phyloP scores from a whole-genome alignment of 192 early-diverging fungal genomes.

The Phlyctochytrium arcticum region DNA sequence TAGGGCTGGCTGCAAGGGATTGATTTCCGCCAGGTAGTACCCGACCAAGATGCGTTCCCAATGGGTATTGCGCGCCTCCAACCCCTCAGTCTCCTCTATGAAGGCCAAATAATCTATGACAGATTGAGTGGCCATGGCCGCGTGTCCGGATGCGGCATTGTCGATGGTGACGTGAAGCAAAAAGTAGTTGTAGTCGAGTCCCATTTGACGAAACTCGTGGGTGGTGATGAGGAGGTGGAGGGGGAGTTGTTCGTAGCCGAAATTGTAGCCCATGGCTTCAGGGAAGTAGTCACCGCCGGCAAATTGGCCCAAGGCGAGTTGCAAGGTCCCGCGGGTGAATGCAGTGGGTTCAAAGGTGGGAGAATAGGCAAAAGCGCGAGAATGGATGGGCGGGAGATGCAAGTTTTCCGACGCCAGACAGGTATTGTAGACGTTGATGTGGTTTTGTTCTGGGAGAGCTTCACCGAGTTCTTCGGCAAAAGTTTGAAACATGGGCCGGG shows the following conservation, averaged over 20 bases:
- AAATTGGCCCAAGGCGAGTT: slow-evolving; percentile 16
- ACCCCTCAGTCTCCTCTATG: neutral
- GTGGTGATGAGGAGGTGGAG: slow-evolving; percentile 11
- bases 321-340: slow-evolving; percentile 1
- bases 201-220: slow-evolving; percentile 4
- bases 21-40: slow-evolving; percentile 8
- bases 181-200: slow-evolving; percentile 15
- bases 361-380: neutral
- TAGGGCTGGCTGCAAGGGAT: slow-evolving; percentile 1
- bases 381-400: neutral
- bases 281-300: slow-evolving; percentile 4
- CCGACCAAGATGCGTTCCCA: slow-evolving; percentile 18
- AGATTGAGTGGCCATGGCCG: slow-evolving; percentile 8
- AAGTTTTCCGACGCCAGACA: neutral
- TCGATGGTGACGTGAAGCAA: slow-evolving; percentile 17
- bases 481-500: slow-evolving; percentile 8
- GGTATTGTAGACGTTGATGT: slow-evolving; percentile 6
- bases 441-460: slow-evolving; percentile 1
- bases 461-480: slow-evolving; percentile 20
- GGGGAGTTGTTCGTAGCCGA: slow-evolving; percentile 20
- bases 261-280: slow-evolving; percentile 18
- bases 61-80: slow-evolving; percentile 4
- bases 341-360: neutral
- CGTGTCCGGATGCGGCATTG: slow-evolving; percentile 20
- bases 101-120: slow-evolving; percentile 14